A percentile compares a stretch with the other conserved stretches of the same genome.
Evolutionary conservation across 805 yeast genomes (phyloP).

Genomic region (Candida krabiensis): DNA sequence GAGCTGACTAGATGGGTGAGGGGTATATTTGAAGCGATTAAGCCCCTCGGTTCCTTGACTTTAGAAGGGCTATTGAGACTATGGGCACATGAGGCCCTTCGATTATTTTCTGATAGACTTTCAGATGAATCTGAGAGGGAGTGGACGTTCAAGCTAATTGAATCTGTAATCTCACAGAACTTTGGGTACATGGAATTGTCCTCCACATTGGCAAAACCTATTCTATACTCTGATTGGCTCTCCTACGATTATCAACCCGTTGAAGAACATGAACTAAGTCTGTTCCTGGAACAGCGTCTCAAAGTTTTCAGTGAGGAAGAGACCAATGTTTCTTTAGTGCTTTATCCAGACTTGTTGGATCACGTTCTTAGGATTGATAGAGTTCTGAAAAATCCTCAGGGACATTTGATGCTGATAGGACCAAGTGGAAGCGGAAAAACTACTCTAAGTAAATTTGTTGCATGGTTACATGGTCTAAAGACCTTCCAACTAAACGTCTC

Average conservation of each 20-base stretch:
- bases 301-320: conserved; percentile 79
- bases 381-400: conserved; percentile 80
- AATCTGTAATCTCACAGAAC: conserved; percentile 30
- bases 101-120: conserved; percentile 77
- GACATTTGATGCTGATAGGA: conserved; percentile 86
- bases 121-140: conserved; percentile 43
- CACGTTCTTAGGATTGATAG: conserved; percentile 80
- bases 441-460: conserved; percentile 73
- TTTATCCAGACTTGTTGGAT: conserved; percentile 70
- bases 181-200: conserved; percentile 50
- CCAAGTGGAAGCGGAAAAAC: conserved; percentile 81
- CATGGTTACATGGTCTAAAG: conserved; percentile 85
- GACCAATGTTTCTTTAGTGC: conserved; percentile 54
- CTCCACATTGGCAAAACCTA: conserved; percentile 44
- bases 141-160: conserved; percentile 46
- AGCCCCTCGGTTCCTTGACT: conserved; percentile 24
- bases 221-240: conserved; percentile 76
- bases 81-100: conserved; percentile 79
- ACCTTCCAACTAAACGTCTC: conserved; percentile 59
- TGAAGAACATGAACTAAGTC: conserved; percentile 41
- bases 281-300: conserved; percentile 64
- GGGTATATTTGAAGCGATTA: conserved; percentile 54
- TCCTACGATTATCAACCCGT: conserved; percentile 62
- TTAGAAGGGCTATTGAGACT: conserved; percentile 53
- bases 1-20: conserved; percentile 86